Conservation (phyloP, 306 rosid genomes). For the Castanospermum australe region DNA sequence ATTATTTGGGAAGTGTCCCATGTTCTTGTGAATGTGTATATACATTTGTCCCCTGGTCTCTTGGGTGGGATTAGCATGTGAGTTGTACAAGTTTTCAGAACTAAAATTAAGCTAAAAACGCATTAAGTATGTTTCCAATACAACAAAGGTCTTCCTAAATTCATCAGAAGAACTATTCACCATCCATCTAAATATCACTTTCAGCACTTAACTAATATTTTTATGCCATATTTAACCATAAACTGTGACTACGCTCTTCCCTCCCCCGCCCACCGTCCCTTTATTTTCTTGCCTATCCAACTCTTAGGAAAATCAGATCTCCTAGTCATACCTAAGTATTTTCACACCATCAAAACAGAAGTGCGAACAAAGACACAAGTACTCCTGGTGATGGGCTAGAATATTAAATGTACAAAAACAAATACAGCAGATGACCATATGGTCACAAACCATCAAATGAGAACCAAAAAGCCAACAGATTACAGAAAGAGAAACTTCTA, state of each 20-base stretch:
- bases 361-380: not conserved
- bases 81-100: not conserved
- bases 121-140: not conserved
- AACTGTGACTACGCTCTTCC: not conserved
- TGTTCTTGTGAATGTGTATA: not conserved
- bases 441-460: constrained; percentile 12
- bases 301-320: constrained; percentile 5
- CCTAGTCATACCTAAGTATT: not conserved
- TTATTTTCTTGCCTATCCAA: constrained; percentile 2
- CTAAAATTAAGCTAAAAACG: not conserved
- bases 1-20: not conserved
- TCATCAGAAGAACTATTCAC: constrained; percentile 10
- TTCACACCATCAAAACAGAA: constrained; percentile 20
- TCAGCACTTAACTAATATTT: not conserved
- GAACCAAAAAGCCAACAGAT: not conserved
- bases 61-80: not conserved
- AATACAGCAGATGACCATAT: constrained; percentile 11
- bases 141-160: not conserved
- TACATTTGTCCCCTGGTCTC: not conserved
- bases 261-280: not conserved
- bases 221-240: constrained; percentile 3
- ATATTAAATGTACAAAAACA: not conserved
- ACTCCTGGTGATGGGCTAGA: not conserved
- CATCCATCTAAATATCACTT: not conserved
- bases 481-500: constrained; percentile 11